Evolutionary conservation across 1,284 basidiomycete genomes (phyloP), one percentile per base, ranked within the genome.

Genomic region (Ceratobasidium sp.): DNA sequence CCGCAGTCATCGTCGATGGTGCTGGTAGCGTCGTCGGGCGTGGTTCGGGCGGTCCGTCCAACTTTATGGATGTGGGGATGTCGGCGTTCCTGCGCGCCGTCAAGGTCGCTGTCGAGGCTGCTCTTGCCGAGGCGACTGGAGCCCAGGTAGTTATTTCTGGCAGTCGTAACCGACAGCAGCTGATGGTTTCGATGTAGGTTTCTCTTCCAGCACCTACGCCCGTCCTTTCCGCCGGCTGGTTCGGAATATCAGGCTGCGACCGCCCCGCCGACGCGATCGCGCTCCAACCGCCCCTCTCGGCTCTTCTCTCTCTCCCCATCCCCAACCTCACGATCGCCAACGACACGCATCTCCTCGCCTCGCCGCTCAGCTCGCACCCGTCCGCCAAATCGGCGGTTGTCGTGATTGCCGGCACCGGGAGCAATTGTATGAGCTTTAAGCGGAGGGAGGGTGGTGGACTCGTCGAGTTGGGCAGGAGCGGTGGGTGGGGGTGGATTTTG

Each of bases 401-500:
- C 1, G 88, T 88, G 65, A 89, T 93, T 76, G 88, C 84, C 4
- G 92, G 92, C 7, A 93, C 92, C 0, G 92, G 92, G 3, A 87
- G 89, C 14, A 90, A 88, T 77, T 85, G 88, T 39, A 88, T 89
- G 37, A 87, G 88, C 74, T 93, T 92, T 81, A 61, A 61, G 41
- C 82, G 83, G 22, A 74, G 61, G 56, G 65, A 64, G 56, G 83
- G 86, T 59, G 81, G 77, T 0, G 82, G 83, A 0, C 79, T 77
- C 13, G 56, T 74, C 29, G 66, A 91, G 79, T 84, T 92, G 43
- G 90, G 88, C 1, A 86, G 92, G 19, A 85, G 88, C 41, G 92
- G 92, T 1, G 92, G 92, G 0, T 93, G 90, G 90, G 92, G 92
- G 0, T 93, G 91, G 91, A 89, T 93, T 37, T 83, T 93, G 6